These are phyloP conservation scores for Serendipita sp. DNA, from an alignment of 768 basidiomycete genomes.

Conservation along the genomic window DNA sequence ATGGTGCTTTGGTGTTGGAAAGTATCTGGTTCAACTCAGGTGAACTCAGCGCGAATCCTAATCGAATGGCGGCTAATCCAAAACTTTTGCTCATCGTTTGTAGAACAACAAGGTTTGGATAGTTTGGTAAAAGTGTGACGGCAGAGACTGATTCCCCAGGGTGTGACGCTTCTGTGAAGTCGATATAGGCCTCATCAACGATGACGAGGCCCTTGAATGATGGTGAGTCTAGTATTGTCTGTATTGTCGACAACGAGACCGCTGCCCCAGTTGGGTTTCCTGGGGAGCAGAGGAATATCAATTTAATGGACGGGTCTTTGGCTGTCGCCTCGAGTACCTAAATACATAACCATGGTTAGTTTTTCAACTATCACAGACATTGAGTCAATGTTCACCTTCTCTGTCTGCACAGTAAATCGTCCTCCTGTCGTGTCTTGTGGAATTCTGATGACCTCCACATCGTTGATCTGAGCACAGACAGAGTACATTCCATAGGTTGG, in stretches of 20 bases:
- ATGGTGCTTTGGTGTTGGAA: slow-evolving; percentile 92
- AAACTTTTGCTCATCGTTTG: slow-evolving; percentile 96
- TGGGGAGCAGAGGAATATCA: slow-evolving; percentile 90
- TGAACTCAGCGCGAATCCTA: slow-evolving; percentile 82
- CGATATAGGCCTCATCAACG: slow-evolving; percentile 96
- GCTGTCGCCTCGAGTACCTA: slow-evolving; percentile 60
- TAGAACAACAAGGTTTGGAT: slow-evolving; percentile 82
- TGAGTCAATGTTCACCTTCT: slow-evolving; percentile 39
- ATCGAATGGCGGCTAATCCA: slow-evolving; percentile 91
- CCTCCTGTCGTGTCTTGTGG: slow-evolving; percentile 70
- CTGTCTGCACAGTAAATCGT: slow-evolving; percentile 57
- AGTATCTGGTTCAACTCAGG: slow-evolving; percentile 83
- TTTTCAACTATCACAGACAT: not conserved
- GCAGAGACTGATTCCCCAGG: slow-evolving; percentile 40
- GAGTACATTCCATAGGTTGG: slow-evolving; percentile 98
- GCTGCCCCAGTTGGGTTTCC: slow-evolving; percentile 92
- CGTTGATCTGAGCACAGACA: slow-evolving; percentile 91
- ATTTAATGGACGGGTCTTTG: slow-evolving; percentile 64
- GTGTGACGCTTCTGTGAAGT: slow-evolving; percentile 40
- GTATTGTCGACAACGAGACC: slow-evolving; percentile 55
- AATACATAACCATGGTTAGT: not conserved
- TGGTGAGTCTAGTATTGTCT: slow-evolving; percentile 56
- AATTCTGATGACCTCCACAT: slow-evolving; percentile 66
- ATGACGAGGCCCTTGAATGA: slow-evolving; percentile 82
- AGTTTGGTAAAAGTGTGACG: slow-evolving; percentile 55